Evolutionary conservation across 768 basidiomycete genomes (phyloP).

Genomic region (Lactarius sanguifluus): DNA sequence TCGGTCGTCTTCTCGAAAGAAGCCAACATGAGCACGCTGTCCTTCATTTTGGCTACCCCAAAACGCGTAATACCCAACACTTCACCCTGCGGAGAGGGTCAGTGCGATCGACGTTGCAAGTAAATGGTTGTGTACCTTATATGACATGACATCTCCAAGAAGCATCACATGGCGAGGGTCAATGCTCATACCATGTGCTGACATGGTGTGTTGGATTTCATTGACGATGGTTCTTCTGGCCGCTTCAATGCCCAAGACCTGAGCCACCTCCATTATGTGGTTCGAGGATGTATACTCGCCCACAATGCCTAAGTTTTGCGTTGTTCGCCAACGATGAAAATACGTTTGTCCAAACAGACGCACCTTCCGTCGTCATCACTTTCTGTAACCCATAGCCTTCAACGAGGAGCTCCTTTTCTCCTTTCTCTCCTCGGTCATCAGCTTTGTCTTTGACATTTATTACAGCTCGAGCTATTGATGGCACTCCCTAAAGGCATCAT

Average conservation of each 20-base stretch:
- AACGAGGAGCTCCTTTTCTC: conserved; percentile 88
- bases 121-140: conserved; percentile 63
- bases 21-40: conserved; percentile 97
- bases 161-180: conserved; percentile 99
- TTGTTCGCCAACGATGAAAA: background rate
- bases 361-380: conserved; percentile 97
- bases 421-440: conserved; percentile 74
- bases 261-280: conserved; percentile 93
- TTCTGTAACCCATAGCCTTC: conserved; percentile 96
- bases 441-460: conserved; percentile 95
- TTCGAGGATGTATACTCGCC: conserved; percentile 93
- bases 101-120: background rate
- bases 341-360: conserved; percentile 23
- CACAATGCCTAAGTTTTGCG: conserved; percentile 64
- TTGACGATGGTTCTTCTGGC: conserved; percentile 92
- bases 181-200: conserved; percentile 95
- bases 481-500: conserved; percentile 62
- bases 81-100: conserved; percentile 64
- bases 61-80: conserved; percentile 98
- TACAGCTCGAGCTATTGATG: conserved; percentile 86
- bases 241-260: conserved; percentile 98
- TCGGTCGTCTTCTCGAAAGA: conserved; percentile 99
- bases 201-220: conserved; percentile 97
- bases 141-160: conserved; percentile 97
- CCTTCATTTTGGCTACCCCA: conserved; percentile 99